Evolutionary conservation across 2,329 filamentous ascomycete species (phyloP).

Genomic region (Ceratocystis destructans): DNA sequence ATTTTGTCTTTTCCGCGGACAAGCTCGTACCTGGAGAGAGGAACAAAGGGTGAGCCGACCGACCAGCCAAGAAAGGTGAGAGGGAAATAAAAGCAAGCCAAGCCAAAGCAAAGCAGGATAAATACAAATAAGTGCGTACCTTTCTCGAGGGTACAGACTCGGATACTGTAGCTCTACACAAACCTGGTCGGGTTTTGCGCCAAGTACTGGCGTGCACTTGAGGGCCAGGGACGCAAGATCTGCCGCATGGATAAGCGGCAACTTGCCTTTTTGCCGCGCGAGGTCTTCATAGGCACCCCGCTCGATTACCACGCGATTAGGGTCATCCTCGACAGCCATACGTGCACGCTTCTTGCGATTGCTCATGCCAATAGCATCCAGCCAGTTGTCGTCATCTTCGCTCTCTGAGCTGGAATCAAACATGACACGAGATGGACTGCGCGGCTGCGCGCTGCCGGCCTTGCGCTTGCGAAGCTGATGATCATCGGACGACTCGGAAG

Average conservation of each 20-base stretch:
- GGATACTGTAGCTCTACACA: slow-evolving; percentile 71
- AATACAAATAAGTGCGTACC: slow-evolving; percentile 30
- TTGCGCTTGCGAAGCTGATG: slow-evolving; percentile 35
- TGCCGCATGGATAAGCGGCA: slow-evolving; percentile 42
- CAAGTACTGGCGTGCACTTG: slow-evolving; percentile 38
- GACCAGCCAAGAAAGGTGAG: slow-evolving; percentile 8
- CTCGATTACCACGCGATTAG: slow-evolving; percentile 12
- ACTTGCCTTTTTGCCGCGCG: slow-evolving; percentile 27
- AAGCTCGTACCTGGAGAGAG: slow-evolving; percentile 47
- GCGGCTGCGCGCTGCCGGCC: slow-evolving; percentile 24
- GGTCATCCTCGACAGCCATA: slow-evolving; percentile 15
- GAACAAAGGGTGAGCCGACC: slow-evolving; percentile 1
- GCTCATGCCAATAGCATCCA: slow-evolving; percentile 31
- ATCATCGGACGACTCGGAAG: slow-evolving; percentile 15
- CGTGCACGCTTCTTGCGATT: slow-evolving; percentile 31
- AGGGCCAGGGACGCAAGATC: slow-evolving; percentile 40
- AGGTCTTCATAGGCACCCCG: slow-evolving; percentile 10
- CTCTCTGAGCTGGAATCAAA: slow-evolving; percentile 40
- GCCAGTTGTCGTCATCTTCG: slow-evolving; percentile 40
- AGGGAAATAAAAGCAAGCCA: not conserved
- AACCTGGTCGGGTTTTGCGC: slow-evolving; percentile 39
- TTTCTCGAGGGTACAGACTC: slow-evolving; percentile 54
- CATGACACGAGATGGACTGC: slow-evolving; percentile 36
- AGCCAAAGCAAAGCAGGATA: not conserved
- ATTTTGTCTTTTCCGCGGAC: slow-evolving; percentile 68